Percentiles rank a stretch among this genome's conserved stretches.
Evolutionary conservation across 257 asterid species (phyloP).

Genomic region (Cordia subcordata): DNA sequence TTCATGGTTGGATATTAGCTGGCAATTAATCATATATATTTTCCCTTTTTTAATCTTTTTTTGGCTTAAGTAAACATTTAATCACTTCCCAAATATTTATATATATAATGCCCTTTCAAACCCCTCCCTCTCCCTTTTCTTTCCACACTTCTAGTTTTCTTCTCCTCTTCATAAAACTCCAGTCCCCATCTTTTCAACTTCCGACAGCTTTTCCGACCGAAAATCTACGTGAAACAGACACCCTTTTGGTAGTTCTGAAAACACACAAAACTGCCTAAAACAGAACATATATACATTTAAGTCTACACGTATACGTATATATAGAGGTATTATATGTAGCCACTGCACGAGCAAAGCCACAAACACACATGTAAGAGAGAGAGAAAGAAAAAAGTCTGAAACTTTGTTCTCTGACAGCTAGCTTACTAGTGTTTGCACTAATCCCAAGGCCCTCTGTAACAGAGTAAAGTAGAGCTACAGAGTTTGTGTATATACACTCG

Average conservation of each 20-base stretch:
- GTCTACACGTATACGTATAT: not conserved
- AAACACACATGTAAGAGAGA: conserved; percentile 9
- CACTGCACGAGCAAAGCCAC: conserved; percentile 7
- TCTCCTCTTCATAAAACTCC: not conserved
- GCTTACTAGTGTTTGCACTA: conserved; percentile 25
- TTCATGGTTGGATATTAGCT: conserved; percentile 43
- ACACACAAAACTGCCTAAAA: not conserved
- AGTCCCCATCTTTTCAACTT: not conserved
- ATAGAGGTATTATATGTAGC: not conserved
- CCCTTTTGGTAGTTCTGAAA: not conserved
- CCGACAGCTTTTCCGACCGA: not conserved
- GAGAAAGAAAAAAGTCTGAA: conserved; percentile 20
- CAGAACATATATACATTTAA: not conserved
- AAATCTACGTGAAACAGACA: not conserved
- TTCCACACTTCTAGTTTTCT: not conserved
- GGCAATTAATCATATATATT: conserved; percentile 17
- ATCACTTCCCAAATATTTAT: not conserved
- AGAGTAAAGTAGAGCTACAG: conserved; percentile 6
- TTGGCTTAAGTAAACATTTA: not conserved
- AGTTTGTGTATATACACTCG: not conserved
- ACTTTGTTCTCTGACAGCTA: conserved; percentile 14
- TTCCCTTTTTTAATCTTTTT: not conserved
- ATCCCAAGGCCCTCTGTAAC: conserved; percentile 26
- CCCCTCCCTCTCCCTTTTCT: conserved; percentile 11
- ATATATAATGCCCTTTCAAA: conserved; percentile 19